Evolutionary conservation across 2,329 filamentous ascomycete species (phyloP), one percentile per base, ranked within the genome.

Genomic region (Trichoderma guizhouense): DNA sequence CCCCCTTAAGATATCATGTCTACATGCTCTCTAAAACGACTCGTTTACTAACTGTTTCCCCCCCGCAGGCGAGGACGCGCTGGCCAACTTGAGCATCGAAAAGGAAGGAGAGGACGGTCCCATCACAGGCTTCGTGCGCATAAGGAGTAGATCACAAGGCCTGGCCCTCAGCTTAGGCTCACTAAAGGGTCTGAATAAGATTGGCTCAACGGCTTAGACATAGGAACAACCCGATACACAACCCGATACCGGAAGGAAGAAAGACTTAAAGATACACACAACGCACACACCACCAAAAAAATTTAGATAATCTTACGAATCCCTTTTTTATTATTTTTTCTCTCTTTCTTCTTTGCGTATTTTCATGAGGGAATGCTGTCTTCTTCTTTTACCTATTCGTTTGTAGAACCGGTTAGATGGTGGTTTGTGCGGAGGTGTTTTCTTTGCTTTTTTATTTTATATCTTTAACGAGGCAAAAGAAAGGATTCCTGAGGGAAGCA

Each of bases 1-100:
- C 11, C 21, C 30, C 14, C 21, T 2, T 9, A 12, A 12, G 12
- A 6, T 7, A 28, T 15, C 21, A 30, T 26, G 3, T 12, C 7
- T 9, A 57, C 55, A 68, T 9, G 15, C 7, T 5, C 7, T 32
- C 21, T 18, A 18, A 21, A 21, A 15, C 1, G 8, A 36, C 1
- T 57, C 39, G 7, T 62, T 55, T 61, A 24, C 60, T 72, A 28
- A 64, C 24, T 39, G 5, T 11, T 12, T 43, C 3, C 9, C 47
- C n/a, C 26, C 34, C 26, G 11, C 73, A 99, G 96, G 96, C 75
- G 96, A 99, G 93, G 96, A 99, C 84, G 96, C 96, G 73, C 85
- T 99, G 78, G 96, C 96, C 79, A 99, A 99, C 81, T 81, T 99
- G 82, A 98, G 95, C 81, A 98, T 99, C 78, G 96, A 99, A 84